Percentiles rank a stretch among this genome's conserved stretches.
These are phyloP conservation scores for Gaertneriomyces semiglobifer DNA, from an alignment of 192 early-diverging fungal species.

Conservation along the genomic window DNA sequence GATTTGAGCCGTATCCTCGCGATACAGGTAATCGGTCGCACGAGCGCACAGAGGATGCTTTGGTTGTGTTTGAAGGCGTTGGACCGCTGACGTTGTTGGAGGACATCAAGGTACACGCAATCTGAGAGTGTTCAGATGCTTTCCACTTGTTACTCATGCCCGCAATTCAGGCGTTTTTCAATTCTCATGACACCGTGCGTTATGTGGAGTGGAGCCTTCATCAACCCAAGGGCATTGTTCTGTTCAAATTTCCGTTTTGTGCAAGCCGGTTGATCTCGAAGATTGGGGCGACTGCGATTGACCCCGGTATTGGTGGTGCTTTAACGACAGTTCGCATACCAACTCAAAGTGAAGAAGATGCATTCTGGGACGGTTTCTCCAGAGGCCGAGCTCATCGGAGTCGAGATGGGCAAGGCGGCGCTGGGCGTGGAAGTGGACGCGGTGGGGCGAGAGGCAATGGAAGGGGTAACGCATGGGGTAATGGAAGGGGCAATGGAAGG, in stretches of 20 bases:
- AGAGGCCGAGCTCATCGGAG: not conserved
- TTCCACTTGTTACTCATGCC: not conserved
- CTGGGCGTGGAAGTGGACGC: not conserved
- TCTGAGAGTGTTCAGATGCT: not conserved
- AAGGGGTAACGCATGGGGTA: conserved; percentile 4
- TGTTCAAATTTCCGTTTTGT: not conserved
- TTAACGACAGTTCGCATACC: not conserved
- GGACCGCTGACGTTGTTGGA: not conserved
- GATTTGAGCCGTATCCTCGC: too few species aligned
- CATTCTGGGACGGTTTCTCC: not conserved
- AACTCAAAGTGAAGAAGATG: conserved; percentile 6
- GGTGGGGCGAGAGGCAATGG: not conserved
- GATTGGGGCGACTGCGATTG: not conserved
- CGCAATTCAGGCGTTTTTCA: not conserved
- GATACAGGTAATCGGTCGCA: not conserved
- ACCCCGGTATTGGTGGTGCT: not conserved
- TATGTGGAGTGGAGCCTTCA: not conserved
- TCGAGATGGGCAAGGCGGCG: not conserved
- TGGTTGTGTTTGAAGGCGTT: not conserved
- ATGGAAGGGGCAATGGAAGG: conserved; percentile 1
- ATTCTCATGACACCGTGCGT: not conserved
- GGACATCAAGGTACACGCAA: conserved; percentile 9
- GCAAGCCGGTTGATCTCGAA: conserved; percentile 7
- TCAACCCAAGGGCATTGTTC: not conserved
- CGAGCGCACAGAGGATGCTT: conserved; percentile 3